A percentile compares a stretch with the other conserved stretches of the same genome.
Evolutionary conservation across 1,284 basidiomycete genomes (phyloP).

Genomic region (Ustilago esculenta): DNA sequence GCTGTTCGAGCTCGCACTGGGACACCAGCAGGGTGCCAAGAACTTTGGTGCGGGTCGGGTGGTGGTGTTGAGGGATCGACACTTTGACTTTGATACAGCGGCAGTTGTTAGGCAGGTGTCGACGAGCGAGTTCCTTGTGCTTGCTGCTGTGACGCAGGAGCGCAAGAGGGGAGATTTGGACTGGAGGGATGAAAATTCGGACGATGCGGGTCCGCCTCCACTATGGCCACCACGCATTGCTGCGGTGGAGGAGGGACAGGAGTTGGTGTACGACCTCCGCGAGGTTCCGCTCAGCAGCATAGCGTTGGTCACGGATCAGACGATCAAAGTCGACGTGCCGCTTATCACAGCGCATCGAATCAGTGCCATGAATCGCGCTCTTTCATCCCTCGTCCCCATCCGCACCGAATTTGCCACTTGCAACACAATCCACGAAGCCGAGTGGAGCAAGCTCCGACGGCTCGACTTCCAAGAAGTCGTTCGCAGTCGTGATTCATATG

Average conservation of each 20-base stretch:
- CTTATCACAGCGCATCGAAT: slow-evolving; percentile 71
- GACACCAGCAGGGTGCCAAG: slow-evolving; percentile 77
- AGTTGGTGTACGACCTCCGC: slow-evolving; percentile 75
- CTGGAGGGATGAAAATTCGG: not conserved
- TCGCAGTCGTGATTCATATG: slow-evolving; percentile 72
- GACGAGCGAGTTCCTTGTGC: slow-evolving; percentile 74
- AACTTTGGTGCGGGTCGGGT: slow-evolving; percentile 79
- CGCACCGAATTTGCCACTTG: slow-evolving; percentile 5
- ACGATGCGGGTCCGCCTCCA: slow-evolving; percentile 6
- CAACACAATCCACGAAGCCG: slow-evolving; percentile 66
- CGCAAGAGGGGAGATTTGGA: slow-evolving; percentile 70
- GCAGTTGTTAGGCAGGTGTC: slow-evolving; percentile 79
- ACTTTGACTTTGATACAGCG: slow-evolving; percentile 77
- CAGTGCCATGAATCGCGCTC: slow-evolving; percentile 71
- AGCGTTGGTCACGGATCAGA: slow-evolving; percentile 76
- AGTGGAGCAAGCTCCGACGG: slow-evolving; percentile 83
- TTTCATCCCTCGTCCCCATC: slow-evolving; percentile 31
- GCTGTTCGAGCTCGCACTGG: slow-evolving; percentile 75
- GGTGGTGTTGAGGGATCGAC: slow-evolving; percentile 79
- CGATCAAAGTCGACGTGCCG: slow-evolving; percentile 72
- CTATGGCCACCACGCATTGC: slow-evolving; percentile 35
- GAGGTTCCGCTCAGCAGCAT: slow-evolving; percentile 80
- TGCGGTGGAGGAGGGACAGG: slow-evolving; percentile 3
- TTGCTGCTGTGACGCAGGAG: slow-evolving; percentile 74
- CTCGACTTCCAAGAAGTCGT: slow-evolving; percentile 92